These are phyloP conservation scores for Thuidium tamariscinum DNA, from an alignment of 225 moss, liverwort and hornwort genomes.

Conservation along the genomic window DNA sequence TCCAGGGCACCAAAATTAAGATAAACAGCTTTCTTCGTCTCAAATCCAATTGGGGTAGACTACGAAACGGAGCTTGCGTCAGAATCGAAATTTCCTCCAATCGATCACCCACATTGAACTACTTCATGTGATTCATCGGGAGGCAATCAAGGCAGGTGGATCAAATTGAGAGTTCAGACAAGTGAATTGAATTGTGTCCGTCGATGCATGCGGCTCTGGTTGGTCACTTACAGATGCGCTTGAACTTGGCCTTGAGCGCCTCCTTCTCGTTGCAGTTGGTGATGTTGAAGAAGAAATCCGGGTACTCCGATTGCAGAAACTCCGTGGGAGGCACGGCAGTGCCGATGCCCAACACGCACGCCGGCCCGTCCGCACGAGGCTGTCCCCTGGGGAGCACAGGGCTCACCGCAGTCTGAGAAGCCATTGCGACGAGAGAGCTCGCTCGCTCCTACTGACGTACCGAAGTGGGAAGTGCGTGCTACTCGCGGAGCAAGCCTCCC, in stretches of 20 bases:
- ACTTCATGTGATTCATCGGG: not conserved
- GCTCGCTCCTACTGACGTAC: not conserved
- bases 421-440: not conserved
- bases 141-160: not conserved
- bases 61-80: not conserved
- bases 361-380: not conserved
- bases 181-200: not conserved
- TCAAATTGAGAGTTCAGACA: not conserved
- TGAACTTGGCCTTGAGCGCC: not conserved
- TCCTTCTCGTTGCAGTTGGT: not conserved
- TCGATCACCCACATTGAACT: not conserved
- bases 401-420: not conserved
- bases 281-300: not conserved
- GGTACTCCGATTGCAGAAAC: not conserved
- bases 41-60: not conserved
- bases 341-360: not conserved
- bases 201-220: fast-evolving
- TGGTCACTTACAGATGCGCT: not conserved
- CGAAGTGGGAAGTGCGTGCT: not conserved
- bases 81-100: not conserved
- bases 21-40: not conserved
- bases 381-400: not conserved
- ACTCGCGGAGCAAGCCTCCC: too few relatives aligned
- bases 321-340: not conserved
- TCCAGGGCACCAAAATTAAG: fast-evolving